Evolutionary conservation across 352 stramenopile genomes (phyloP), one percentile per base, ranked within the genome.

Genomic region (Phytophthora rubi): DNA sequence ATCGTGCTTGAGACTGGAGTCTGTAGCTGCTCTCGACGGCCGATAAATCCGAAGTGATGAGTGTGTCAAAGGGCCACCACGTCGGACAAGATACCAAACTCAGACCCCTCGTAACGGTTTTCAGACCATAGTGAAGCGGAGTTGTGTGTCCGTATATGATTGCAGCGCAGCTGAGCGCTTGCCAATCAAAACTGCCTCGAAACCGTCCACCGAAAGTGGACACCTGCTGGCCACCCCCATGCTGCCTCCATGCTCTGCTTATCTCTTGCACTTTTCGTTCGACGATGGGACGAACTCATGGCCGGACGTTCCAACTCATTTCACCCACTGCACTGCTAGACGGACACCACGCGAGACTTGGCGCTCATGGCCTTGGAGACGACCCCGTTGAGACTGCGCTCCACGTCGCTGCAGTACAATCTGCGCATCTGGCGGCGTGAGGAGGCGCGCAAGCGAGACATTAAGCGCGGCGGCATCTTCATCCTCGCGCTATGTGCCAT

Each of bases 331-430:
- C 58, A 64, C 44, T 48, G 52, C 42, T 35, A 33, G 32, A n/a
- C 61, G 47, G 28, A 69, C 42, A 26, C 7, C 12, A 18, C n/a
- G 48, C 7, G 15, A 62, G 39, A 12, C 42, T 42, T 15, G 4
- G 28, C 5, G 15, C 28, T 13, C n/a, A 72, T 73, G 70, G 23
- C 59, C 15, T 73, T 65, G 18, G 70, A 77, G 65, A 62, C 65
- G 60, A 77, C 64, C 13, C 70, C 70, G 35, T 23, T 77, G 55
- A 32, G 30, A 18, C 53, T 65, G 49, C 68, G 55, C 23, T 62
- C 62, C 32, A 73, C 70, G 37, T 76, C 70, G n/a, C 59, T 76
- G 30, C 70, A 76, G 59, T 73, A 68, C 39, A 76, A 76, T 32
- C 13, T 77, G 49, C 53, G 61, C 37, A 57, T 77, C 6, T 77